Base-by-base conservation (phyloP, 768 basidiomycete species). In the Galerina sulciceps region DNA sequence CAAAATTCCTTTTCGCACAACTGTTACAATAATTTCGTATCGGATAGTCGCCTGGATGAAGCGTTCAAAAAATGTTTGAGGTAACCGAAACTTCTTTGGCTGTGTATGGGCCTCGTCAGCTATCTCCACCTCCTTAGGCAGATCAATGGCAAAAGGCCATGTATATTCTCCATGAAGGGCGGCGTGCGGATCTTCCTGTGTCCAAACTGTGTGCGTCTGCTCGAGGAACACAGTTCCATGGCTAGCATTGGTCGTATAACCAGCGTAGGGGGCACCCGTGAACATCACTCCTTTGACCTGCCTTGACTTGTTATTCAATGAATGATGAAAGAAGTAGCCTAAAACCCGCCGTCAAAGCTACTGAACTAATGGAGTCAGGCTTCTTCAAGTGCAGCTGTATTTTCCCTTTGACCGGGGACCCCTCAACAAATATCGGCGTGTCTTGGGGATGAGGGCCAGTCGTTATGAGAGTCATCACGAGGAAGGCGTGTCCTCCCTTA, bases 1-100 rank as follows among this genome's bases (percentile, higher is more conserved):
- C 9, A 61, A 38, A 23, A 70, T 72, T 14, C 57, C 57, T 23
- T 67, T 60, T 56, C 76, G 63, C 6, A 65, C 61, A 13, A 78
- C 64, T 18, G 67, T 68, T 20, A 78, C 67, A 40, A 56, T 59
- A 6, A 78, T 38, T 26, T 75, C 70, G 41, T 81, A 81, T 31
- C 68, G 67, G 13, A 78, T 64, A 47, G 71, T 76, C 4, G 67
- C 75, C 23, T 71, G 68, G 1, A 70, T 68, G 54, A 72, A 69
- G 15, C 73, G 70, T 59, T 79, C 75, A 34, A 69, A 63, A 55
- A 78, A 79, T 1, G 73, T 74, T 59, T 76, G 73, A 2, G 76
- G 77, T 31, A 74, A 71, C 11, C 60, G 60, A 55, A 68, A 76
- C 3, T 65, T 56, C 50, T 69, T 63, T 13, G 52, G 38, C 22